phyloP scores from a whole-genome alignment of 768 basidiomycete genomes.

The Leccinum olivaceopallidum region DNA sequence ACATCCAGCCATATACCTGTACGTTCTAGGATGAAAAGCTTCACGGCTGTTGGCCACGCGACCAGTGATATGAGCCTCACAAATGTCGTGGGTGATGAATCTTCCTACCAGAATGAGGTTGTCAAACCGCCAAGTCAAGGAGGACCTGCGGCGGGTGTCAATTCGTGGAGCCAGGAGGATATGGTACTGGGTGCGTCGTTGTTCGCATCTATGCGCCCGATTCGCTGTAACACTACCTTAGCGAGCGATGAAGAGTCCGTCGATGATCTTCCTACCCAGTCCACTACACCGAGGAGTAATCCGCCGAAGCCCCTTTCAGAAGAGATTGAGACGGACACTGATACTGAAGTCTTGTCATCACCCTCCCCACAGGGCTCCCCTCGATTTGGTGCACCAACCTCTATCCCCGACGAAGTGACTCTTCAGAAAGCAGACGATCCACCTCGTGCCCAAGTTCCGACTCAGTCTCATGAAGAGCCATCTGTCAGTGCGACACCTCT shows the following conservation, averaged over 20 bases:
- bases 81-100: slow-evolving; percentile 22
- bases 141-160: slow-evolving; percentile 21
- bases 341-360: slow-evolving; percentile 31
- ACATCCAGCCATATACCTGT: slow-evolving; percentile 47
- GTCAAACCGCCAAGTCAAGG: slow-evolving; percentile 25
- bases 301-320: slow-evolving; percentile 14
- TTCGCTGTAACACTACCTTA: slow-evolving; percentile 17
- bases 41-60: slow-evolving; percentile 17
- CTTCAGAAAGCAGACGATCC: slow-evolving; percentile 23
- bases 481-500: slow-evolving; percentile 26
- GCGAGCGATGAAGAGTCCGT: slow-evolving; percentile 42
- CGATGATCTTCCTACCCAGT: slow-evolving; percentile 19
- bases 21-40: slow-evolving; percentile 38
- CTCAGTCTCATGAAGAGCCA: slow-evolving; percentile 4
- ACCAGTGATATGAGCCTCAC: slow-evolving; percentile 26
- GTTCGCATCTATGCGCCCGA: not conserved
- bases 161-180: slow-evolving; percentile 20
- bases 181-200: slow-evolving; percentile 20
- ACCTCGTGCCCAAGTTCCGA: slow-evolving; percentile 8
- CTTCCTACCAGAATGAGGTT: slow-evolving; percentile 30
- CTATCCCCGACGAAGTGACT: slow-evolving; percentile 14
- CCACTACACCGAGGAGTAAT: slow-evolving; percentile 29
- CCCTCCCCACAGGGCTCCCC: slow-evolving; percentile 23
- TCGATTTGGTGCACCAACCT: slow-evolving; percentile 6
- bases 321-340: slow-evolving; percentile 24